Conservation (phyloP, 371 early-diverging fungal species). For the Rhizomucor miehei region DNA sequence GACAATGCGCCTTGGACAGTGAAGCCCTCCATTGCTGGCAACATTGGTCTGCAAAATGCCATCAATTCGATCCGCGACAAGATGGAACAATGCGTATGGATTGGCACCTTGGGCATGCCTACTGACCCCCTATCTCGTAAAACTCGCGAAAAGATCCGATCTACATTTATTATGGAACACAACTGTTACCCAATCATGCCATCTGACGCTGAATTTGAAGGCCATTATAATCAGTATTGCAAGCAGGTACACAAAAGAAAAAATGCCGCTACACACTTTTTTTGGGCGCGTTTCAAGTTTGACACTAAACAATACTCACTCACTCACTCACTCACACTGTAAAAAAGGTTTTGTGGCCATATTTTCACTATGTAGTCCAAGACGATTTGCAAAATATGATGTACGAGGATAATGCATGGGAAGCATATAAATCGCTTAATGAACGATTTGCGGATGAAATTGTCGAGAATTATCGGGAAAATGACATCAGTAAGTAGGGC, state of each 20-base stretch:
- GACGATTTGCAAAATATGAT: slow-evolving; percentile 56
- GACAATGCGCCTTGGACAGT: slow-evolving; percentile 61
- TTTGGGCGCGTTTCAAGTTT: too few species aligned
- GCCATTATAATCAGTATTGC: slow-evolving; percentile 92
- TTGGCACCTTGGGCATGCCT: slow-evolving; percentile 75
- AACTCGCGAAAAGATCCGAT: slow-evolving; percentile 55
- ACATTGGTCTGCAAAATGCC: slow-evolving; percentile 90
- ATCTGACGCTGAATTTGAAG: slow-evolving; percentile 74
- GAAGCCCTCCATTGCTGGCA: slow-evolving; percentile 73
- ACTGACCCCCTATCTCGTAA: slow-evolving; percentile 65
- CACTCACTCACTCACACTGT: neutral
- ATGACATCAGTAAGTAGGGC: slow-evolving; percentile 73
- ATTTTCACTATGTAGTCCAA: slow-evolving; percentile 91
- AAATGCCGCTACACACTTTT: neutral
- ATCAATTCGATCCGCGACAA: slow-evolving; percentile 61
- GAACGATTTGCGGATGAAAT: slow-evolving; percentile 78
- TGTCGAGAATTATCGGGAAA: slow-evolving; percentile 64
- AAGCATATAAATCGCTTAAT: slow-evolving; percentile 82
- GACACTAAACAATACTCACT: neutral
- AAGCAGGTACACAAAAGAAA: slow-evolving; percentile 62
- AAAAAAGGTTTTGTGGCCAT: slow-evolving; percentile 95
- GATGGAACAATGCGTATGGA: slow-evolving; percentile 63
- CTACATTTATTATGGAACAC: slow-evolving; percentile 58
- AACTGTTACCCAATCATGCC: slow-evolving; percentile 84
- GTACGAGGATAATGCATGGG: slow-evolving; percentile 84